A percentile compares a stretch with the other conserved stretches of the same genome.
These are phyloP conservation scores for barrel medic (Medicago truncatula) DNA, from an alignment of 306 rosid species.

Conservation along the genomic window DNA sequence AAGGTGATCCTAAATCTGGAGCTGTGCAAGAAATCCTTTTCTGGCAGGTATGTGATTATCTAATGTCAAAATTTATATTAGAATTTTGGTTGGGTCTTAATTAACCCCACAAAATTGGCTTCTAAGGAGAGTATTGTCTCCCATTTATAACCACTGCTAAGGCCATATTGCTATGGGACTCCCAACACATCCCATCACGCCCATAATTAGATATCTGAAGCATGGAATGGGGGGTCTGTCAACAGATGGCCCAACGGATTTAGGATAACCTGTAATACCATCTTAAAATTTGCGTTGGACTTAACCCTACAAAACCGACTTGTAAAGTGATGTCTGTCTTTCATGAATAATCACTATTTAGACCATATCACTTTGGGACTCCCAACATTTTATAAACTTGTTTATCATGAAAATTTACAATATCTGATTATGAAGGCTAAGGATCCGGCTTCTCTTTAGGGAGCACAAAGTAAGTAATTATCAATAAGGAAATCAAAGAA, in stretches of 20 bases:
- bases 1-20: constrained; percentile 85
- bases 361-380: neutral
- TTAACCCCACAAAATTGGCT: neutral
- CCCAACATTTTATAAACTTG: constrained; percentile 17
- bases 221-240: neutral
- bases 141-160: neutral
- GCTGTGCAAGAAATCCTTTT: constrained; percentile 94
- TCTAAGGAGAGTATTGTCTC: neutral
- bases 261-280: neutral
- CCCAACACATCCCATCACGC: neutral
- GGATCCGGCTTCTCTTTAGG: constrained; percentile 24
- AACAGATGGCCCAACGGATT: neutral
- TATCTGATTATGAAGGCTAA: constrained; percentile 21
- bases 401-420: constrained; percentile 26
- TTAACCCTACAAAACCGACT: neutral
- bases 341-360: neutral
- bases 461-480: constrained; percentile 23
- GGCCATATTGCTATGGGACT: neutral
- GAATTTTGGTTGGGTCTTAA: neutral
- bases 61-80: constrained; percentile 29
- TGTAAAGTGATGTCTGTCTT: neutral
- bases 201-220: neutral
- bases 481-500: constrained; percentile 27
- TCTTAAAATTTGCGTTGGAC: neutral
- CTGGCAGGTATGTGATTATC: constrained; percentile 80